Evolutionary conservation across 495 filamentous ascomycete genomes (phyloP).

Genomic region (Amorphotheca resinae): DNA sequence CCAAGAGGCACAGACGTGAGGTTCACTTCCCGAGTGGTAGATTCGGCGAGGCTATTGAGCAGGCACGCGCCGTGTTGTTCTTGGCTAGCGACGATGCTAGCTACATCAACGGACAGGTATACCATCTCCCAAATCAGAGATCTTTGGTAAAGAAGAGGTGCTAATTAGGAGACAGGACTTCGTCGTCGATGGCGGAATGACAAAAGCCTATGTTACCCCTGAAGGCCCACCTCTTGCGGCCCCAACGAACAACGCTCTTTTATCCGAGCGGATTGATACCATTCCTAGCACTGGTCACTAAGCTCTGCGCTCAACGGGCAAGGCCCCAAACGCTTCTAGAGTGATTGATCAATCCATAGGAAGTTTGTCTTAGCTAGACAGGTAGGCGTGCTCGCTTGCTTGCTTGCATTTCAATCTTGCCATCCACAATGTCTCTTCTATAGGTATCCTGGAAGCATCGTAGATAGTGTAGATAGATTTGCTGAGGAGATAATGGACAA

Average conservation of each 20-base stretch:
- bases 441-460: background rate
- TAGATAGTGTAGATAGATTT: background rate
- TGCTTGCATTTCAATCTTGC: too few species aligned
- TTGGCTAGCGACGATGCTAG: constrained; percentile 88
- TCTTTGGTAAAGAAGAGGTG: background rate
- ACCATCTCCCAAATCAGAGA: background rate
- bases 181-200: constrained; percentile 95
- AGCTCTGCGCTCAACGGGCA: background rate
- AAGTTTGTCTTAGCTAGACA: too few species aligned
- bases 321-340: background rate
- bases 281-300: constrained; percentile 18
- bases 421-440: too few species aligned
- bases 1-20: constrained; percentile 75
- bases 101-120: constrained; percentile 67
- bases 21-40: constrained; percentile 92
- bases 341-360: too few species aligned
- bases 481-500: too few species aligned
- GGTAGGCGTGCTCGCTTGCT: too few species aligned
- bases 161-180: constrained; percentile 50
- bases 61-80: constrained; percentile 88
- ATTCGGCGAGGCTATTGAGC: constrained; percentile 92
- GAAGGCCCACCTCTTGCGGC: constrained; percentile 62
- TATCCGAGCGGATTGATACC: constrained; percentile 22
- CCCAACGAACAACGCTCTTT: constrained; percentile 54
- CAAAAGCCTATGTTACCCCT: constrained; percentile 86